Percentiles rank a stretch among this genome's conserved stretches.
These are phyloP conservation scores for Raphanus raphanistrum DNA, from an alignment of 345 rosid species.

Conservation along the genomic window DNA sequence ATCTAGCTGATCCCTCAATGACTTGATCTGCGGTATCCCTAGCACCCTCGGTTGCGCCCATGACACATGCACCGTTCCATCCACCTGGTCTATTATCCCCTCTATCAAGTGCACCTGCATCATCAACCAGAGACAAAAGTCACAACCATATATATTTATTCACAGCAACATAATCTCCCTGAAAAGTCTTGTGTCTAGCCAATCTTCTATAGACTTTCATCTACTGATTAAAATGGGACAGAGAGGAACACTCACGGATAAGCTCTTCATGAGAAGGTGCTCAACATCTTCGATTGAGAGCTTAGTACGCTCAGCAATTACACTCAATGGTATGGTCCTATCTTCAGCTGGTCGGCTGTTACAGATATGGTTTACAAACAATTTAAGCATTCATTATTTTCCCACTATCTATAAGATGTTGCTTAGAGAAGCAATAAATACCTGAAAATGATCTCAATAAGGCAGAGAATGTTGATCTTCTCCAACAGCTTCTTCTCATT, in stretches of 20 bases:
- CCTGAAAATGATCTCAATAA: constrained; percentile 99
- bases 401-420: background rate
- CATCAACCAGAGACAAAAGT: background rate
- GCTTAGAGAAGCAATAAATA: constrained; percentile 8
- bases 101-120: constrained; percentile 93
- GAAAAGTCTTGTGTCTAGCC: background rate
- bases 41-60: constrained; percentile 99
- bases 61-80: constrained; percentile 83
- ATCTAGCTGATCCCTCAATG: constrained; percentile 81
- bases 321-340: constrained; percentile 76
- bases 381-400: background rate
- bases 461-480: constrained; percentile 93
- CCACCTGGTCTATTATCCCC: constrained; percentile 92
- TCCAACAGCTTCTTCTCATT: constrained; percentile 87
- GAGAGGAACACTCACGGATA: constrained; percentile 70
- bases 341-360: constrained; percentile 89
- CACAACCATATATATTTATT: background rate
- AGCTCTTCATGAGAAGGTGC: constrained; percentile 94
- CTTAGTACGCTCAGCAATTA: constrained; percentile 85
- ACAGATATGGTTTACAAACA: constrained; percentile 8
- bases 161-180: background rate
- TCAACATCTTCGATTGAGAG: constrained; percentile 86
- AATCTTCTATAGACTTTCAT: background rate
- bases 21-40: constrained; percentile 86
- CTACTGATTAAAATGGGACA: background rate